Evolutionary conservation across 768 basidiomycete species (phyloP), one percentile per base, ranked within the genome.

Genomic region (Lactarius hengduanensis): DNA sequence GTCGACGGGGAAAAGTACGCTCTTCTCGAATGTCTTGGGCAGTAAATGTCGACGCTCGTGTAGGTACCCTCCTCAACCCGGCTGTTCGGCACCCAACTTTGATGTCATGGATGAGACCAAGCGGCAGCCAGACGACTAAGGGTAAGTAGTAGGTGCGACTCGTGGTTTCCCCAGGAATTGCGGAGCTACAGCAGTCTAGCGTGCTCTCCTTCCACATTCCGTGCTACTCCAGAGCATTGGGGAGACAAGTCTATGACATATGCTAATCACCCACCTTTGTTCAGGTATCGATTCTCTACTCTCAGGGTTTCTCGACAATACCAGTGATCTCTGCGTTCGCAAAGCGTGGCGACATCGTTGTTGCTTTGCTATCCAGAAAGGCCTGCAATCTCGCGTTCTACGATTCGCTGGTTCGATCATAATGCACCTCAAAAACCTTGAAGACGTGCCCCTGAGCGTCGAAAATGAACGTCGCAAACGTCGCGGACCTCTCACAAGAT

Each of bases 41-140:
- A 38, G 28, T 26, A 28, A 47, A 22, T 30, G 30, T 61, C 26
- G 16, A 57, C 34, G 26, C 26, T 60, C 32, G 20, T 28, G 10
- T 62, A 96, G 96, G 96, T 81, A 99, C 97, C 16, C 83, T 99
- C 69, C 82, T 99, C 60, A 99, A 99, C 78, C 79, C n/a, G 95
- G 70, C 81, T 99, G 60, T 99, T 98, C 72, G 96, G 95, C 7
- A 98, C 96, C 6, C n/a, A 91, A 89, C 20, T 99, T 99, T 77
- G 96, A 96, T 76, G 94, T 98, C 73, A 99, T 99, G 97, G 90
- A 94, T 77, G 97, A 98, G 78, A 85, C 90, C 15, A 84, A 83
- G 72, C 83, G 97, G 62, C 92, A 95, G 75, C 97, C 97, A 98
- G 78, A 99, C 97, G 3, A 99, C 97, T 30, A 98, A 98, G 79